Evolutionary conservation across 1,284 basidiomycete species (phyloP).

Genomic region (Vanrija pseudolonga): DNA sequence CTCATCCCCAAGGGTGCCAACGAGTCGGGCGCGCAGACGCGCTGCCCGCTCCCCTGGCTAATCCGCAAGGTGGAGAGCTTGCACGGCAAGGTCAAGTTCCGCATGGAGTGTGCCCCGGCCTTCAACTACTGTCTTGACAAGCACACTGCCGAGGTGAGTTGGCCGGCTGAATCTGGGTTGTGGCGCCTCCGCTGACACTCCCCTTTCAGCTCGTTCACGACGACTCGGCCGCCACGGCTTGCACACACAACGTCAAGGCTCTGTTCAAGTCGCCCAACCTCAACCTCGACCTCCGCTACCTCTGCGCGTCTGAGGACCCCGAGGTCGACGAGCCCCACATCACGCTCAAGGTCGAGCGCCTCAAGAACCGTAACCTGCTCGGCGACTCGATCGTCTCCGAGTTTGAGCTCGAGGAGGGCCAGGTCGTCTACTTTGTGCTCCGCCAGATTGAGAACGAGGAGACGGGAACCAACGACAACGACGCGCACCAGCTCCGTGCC

Average conservation of each 20-base stretch:
- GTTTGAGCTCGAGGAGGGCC: conserved; percentile 70
- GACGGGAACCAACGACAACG: conserved; percentile 9
- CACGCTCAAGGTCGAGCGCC: conserved; percentile 52
- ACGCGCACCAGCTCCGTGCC: not conserved
- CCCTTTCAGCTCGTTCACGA: conserved; percentile 49
- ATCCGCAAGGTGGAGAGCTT: conserved; percentile 81
- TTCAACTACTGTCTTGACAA: conserved; percentile 81
- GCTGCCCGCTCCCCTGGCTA: conserved; percentile 67
- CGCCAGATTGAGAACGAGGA: conserved; percentile 53
- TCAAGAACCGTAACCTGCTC: conserved; percentile 35
- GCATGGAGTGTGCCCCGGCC: conserved; percentile 83
- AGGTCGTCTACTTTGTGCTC: conserved; percentile 77
- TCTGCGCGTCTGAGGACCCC: conserved; percentile 48
- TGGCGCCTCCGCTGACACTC: not conserved
- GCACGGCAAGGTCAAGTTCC: conserved; percentile 68
- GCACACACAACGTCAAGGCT: conserved; percentile 58
- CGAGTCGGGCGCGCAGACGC: conserved; percentile 24
- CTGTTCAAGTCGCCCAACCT: conserved; percentile 64
- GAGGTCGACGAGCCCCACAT: conserved; percentile 57
- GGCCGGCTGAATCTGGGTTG: too few relatives aligned
- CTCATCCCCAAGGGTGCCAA: conserved; percentile 44
- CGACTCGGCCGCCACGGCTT: conserved; percentile 48
- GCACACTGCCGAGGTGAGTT: conserved; percentile 59
- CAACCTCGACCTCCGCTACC: conserved; percentile 69
- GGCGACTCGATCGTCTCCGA: conserved; percentile 37